A percentile compares a stretch with the other conserved stretches of the same genome.
Conservation (phyloP, 139 green algal genomes). For the Closterium sp. region DNA sequence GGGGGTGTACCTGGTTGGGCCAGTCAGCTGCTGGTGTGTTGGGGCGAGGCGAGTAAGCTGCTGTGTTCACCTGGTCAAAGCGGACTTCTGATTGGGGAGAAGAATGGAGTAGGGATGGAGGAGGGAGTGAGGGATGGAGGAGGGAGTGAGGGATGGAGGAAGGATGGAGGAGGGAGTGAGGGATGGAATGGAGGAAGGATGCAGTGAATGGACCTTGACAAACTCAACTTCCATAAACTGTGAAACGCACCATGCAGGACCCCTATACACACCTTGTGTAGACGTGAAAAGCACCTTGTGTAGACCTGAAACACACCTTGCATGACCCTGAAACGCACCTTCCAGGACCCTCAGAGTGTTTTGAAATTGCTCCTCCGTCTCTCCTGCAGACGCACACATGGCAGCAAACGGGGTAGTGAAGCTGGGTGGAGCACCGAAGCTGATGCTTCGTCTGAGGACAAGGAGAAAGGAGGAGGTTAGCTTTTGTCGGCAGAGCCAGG, state of each 20-base stretch:
- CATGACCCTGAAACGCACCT: background rate
- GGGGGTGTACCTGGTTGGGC: constrained; percentile 71
- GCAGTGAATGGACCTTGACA: too few relatives aligned
- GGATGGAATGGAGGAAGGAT: background rate
- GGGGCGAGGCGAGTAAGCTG: constrained; percentile 81
- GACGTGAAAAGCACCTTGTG: too few relatives aligned
- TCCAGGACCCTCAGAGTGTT: constrained; percentile 68
- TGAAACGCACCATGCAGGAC: background rate
- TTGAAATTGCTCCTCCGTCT: constrained; percentile 95
- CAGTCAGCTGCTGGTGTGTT: constrained; percentile 87
- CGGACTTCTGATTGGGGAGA: constrained; percentile 64
- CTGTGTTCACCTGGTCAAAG: constrained; percentile 97
- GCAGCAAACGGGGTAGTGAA: background rate
- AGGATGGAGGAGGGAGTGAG: background rate
- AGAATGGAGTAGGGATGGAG: background rate
- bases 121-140: constrained; percentile 1
- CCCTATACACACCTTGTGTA: background rate
- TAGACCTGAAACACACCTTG: background rate
- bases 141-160: background rate
- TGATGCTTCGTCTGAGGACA: background rate
- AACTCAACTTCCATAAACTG: too few relatives aligned
- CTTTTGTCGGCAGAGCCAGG: too few relatives aligned
- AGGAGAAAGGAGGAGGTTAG: background rate
- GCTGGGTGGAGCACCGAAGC: background rate
- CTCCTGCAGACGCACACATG: constrained; percentile 53